Evolutionary conservation across 495 filamentous ascomycete genomes (phyloP).

Genomic region (Acidomyces sp.): DNA sequence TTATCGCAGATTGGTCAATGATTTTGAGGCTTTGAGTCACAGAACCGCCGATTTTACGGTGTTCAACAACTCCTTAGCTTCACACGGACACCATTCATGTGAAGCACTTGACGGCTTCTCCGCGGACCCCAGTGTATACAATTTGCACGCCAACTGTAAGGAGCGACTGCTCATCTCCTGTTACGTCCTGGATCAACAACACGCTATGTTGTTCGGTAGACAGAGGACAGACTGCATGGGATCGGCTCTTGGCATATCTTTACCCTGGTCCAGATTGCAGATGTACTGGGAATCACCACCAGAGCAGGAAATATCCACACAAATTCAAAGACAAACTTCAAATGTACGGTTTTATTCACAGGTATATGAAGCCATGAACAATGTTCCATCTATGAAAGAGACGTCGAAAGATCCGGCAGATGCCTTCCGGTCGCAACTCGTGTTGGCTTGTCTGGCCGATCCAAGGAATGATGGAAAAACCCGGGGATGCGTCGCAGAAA

Average conservation of each 20-base stretch:
- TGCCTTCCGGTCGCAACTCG: constrained; percentile 24
- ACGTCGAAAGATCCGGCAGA: constrained; percentile 11
- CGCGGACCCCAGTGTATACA: too few species aligned
- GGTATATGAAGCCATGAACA: constrained; percentile 10
- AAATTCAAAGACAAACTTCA: not conserved
- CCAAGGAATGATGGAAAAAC: not conserved
- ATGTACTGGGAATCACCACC: constrained; percentile 19
- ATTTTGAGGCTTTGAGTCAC: constrained; percentile 14
- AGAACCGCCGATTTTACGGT: too few species aligned
- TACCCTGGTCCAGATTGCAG: constrained; percentile 22
- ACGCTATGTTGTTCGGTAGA: constrained; percentile 24
- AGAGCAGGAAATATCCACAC: constrained; percentile 11
- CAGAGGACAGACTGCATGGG: constrained; percentile 1
- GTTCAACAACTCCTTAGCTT: too few species aligned
- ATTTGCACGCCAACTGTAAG: constrained; percentile 7
- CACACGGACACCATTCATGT: too few species aligned
- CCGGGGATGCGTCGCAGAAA: not conserved
- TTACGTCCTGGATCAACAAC: constrained; percentile 27
- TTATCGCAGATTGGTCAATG: constrained; percentile 20
- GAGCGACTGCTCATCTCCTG: constrained; percentile 24
- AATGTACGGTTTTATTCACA: not conserved
- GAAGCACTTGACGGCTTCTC: too few species aligned
- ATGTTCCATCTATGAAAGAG: not conserved
- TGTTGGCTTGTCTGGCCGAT: constrained; percentile 20
- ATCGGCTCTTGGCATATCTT: constrained; percentile 11